Percentiles rank a stretch among this genome's conserved stretches.
Evolutionary conservation across 1,284 basidiomycete species (phyloP).

Genomic region (Neotropicomus parvogracilis): DNA sequence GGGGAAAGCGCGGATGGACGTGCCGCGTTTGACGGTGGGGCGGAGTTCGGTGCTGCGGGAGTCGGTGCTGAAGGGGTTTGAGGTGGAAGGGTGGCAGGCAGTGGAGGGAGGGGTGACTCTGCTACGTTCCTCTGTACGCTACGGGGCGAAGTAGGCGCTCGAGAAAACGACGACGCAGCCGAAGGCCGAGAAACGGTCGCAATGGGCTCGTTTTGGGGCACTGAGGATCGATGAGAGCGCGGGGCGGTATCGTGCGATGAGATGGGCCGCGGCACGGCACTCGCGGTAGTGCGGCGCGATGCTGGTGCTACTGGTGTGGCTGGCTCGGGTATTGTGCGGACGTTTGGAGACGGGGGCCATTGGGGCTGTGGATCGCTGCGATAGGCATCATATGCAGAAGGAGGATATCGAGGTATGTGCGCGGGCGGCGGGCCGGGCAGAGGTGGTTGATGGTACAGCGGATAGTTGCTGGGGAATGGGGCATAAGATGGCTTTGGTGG

Average conservation of each 20-base stretch:
- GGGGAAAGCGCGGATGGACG: slow-evolving; percentile 5
- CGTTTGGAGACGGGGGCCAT: neutral
- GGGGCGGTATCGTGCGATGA: neutral
- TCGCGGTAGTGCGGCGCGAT: neutral
- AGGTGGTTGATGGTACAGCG: neutral
- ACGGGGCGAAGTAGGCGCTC: neutral
- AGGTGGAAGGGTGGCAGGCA: neutral
- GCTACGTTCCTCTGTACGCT: neutral
- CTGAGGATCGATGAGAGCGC: slow-evolving; percentile 1
- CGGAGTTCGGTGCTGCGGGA: neutral
- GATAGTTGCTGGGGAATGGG: neutral
- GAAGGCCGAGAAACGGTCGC: neutral
- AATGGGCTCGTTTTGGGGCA: neutral
- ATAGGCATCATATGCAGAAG: neutral
- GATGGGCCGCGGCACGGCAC: neutral
- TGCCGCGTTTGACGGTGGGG: neutral
- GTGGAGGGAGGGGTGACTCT: neutral
- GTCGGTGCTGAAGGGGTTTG: neutral
- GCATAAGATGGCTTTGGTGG: slow-evolving; percentile 3
- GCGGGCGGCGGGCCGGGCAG: neutral
- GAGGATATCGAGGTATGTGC: slow-evolving; percentile 8
- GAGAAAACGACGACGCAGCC: neutral
- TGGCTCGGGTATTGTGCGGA: neutral
- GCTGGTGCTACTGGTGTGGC: neutral
- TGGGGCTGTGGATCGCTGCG: neutral